phyloP scores from a whole-genome alignment of 2,329 filamentous ascomycete genomes.

The Gyromitra esculenta region DNA sequence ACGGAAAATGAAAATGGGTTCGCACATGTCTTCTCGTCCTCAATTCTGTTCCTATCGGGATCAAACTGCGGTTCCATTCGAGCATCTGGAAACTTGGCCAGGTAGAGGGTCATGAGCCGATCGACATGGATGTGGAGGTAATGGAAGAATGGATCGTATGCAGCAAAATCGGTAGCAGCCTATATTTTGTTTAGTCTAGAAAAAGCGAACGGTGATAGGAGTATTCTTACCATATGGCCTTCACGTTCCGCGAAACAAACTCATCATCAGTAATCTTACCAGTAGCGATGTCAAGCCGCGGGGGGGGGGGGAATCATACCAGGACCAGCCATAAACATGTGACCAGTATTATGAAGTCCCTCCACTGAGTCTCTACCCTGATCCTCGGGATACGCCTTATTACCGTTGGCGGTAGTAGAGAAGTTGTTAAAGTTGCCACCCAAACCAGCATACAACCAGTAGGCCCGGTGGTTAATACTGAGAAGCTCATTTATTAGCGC shows the following conservation, averaged over 20 bases:
- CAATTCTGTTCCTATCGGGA: background rate
- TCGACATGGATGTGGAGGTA: slow-evolving; percentile 80
- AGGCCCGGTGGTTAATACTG: too few relatives aligned
- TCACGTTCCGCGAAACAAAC: background rate
- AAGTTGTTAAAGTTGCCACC: too few relatives aligned
- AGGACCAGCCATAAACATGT: background rate
- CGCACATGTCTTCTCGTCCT: background rate
- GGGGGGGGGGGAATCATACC: background rate
- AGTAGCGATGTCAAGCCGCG: background rate
- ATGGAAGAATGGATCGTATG: slow-evolving; percentile 82
- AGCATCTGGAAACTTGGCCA: slow-evolving; percentile 71
- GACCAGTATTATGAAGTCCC: background rate
- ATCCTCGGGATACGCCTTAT: background rate
- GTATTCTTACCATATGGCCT: slow-evolving; percentile 21
- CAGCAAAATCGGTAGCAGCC: slow-evolving; percentile 75
- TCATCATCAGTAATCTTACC: background rate
- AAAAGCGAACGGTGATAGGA: background rate
- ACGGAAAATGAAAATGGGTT: background rate
- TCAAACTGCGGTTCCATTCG: background rate
- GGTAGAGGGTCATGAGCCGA: slow-evolving; percentile 79
- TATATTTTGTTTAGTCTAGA: background rate
- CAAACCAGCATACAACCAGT: too few relatives aligned
- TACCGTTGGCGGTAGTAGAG: background rate
- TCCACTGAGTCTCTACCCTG: background rate
- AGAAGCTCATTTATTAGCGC: too few relatives aligned